Evolutionary conservation across 2,329 filamentous ascomycete genomes (phyloP).

Genomic region (Cladophialophora immunda): DNA sequence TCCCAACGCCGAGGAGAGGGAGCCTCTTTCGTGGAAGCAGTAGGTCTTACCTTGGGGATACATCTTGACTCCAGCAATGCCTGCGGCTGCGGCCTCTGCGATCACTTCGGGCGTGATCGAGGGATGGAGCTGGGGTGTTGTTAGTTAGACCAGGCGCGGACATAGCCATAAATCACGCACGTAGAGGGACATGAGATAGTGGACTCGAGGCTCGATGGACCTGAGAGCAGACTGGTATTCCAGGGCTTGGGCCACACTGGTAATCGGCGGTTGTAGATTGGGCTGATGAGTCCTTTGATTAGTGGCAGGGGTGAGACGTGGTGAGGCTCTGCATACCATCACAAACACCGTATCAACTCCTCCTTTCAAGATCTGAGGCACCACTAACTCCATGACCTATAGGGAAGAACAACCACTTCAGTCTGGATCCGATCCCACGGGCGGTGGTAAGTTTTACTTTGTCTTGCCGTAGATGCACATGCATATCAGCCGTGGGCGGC

Average conservation of each 20-base stretch:
- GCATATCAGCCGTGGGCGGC: constrained; percentile 38
- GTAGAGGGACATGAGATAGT: constrained; percentile 77
- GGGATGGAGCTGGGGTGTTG: constrained; percentile 54
- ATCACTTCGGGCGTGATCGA: constrained; percentile 74
- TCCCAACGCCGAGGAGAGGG: constrained; percentile 2
- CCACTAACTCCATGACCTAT: constrained; percentile 47
- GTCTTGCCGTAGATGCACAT: constrained; percentile 62
- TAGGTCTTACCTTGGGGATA: constrained; percentile 37
- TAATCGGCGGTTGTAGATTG: constrained; percentile 71
- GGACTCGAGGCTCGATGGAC: constrained; percentile 57
- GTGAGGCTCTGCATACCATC: constrained; percentile 52
- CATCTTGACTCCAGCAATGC: constrained; percentile 68
- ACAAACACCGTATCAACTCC: constrained; percentile 71
- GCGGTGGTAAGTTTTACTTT: constrained; percentile 59
- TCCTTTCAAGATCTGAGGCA: constrained; percentile 62
- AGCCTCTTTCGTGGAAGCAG: no score
- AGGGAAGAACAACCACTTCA: neutral
- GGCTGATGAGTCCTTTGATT: constrained; percentile 59
- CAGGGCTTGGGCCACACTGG: constrained; percentile 68
- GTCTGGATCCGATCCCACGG: neutral
- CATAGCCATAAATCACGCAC: constrained; percentile 44
- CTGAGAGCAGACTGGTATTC: constrained; percentile 64
- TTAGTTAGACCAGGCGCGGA: no score
- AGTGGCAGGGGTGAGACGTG: neutral
- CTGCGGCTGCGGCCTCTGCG: constrained; percentile 74